Conservation (phyloP, 768 basidiomycete species). For the Daedaleopsis nitida region DNA sequence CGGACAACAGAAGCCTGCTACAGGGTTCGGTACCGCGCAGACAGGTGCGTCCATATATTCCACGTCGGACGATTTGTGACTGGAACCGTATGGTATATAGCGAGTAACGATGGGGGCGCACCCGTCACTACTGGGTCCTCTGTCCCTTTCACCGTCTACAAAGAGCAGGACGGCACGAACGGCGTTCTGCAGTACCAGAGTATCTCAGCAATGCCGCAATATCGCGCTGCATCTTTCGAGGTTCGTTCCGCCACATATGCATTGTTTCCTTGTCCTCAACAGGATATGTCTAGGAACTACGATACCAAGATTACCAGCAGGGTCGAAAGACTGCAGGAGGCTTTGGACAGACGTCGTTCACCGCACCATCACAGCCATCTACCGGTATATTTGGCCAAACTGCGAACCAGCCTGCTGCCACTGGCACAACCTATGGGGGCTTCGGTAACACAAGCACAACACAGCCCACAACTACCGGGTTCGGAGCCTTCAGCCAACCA, state of each 20-base stretch:
- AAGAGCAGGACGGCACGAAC: conserved; percentile 66
- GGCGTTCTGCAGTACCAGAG: conserved; percentile 72
- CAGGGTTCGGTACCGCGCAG: conserved; percentile 47
- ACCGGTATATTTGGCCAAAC: conserved; percentile 35
- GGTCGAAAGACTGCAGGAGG: conserved; percentile 44
- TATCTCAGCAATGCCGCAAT: conserved; percentile 79
- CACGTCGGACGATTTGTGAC: not conserved
- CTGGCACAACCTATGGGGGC: conserved; percentile 29
- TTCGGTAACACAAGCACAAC: conserved; percentile 30
- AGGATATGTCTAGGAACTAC: conserved; percentile 40
- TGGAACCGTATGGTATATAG: not conserved
- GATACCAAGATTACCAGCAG: conserved; percentile 49
- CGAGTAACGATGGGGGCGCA: conserved; percentile 35
- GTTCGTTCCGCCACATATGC: conserved; percentile 24
- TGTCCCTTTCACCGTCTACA: conserved; percentile 57
- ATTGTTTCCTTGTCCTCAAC: conserved; percentile 9
- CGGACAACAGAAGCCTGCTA: conserved; percentile 52
- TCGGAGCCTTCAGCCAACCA: conserved; percentile 35
- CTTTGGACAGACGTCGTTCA: conserved; percentile 39
- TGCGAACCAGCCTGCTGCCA: conserved; percentile 31
- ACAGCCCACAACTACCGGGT: conserved; percentile 27
- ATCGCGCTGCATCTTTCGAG: conserved; percentile 70
- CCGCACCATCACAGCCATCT: conserved; percentile 25
- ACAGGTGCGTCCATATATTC: conserved; percentile 39
- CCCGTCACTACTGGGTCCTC: conserved; percentile 71